phyloP scores from a whole-genome alignment of 2,329 filamentous ascomycete genomes.

The Metarhizium humberi region DNA sequence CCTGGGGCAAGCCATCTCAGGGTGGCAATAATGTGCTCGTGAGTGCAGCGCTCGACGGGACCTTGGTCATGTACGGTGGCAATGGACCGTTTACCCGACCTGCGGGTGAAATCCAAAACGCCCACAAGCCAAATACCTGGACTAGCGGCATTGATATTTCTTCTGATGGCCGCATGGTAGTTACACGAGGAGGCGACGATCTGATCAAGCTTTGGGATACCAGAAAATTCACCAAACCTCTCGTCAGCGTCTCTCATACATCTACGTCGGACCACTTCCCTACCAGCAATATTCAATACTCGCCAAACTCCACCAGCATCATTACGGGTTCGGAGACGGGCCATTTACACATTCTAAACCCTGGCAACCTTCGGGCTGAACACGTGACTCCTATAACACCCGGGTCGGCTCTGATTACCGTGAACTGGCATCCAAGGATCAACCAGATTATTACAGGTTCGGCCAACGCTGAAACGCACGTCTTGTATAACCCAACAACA shows the following conservation, averaged over 20 bases:
- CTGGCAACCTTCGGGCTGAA: slow-evolving; percentile 78
- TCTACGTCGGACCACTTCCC: slow-evolving; percentile 80
- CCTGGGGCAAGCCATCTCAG: slow-evolving; percentile 70
- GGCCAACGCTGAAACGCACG: slow-evolving; percentile 78
- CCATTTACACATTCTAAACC: slow-evolving; percentile 85
- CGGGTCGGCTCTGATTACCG: slow-evolving; percentile 70
- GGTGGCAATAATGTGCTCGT: slow-evolving; percentile 74
- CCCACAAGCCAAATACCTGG: slow-evolving; percentile 78
- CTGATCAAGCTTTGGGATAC: slow-evolving; percentile 96
- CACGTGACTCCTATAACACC: slow-evolving; percentile 84
- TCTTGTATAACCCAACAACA: slow-evolving; percentile 82
- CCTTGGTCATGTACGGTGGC: slow-evolving; percentile 83
- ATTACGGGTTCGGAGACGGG: slow-evolving; percentile 82
- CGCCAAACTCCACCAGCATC: slow-evolving; percentile 73
- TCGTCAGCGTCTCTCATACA: slow-evolving; percentile 67
- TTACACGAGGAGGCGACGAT: slow-evolving; percentile 85
- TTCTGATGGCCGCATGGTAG: slow-evolving; percentile 78
- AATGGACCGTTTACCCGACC: slow-evolving; percentile 80
- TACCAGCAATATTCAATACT: slow-evolving; percentile 82
- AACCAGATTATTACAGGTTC: slow-evolving; percentile 96
- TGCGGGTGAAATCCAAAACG: slow-evolving; percentile 71
- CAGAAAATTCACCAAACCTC: slow-evolving; percentile 84
- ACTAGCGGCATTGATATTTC: slow-evolving; percentile 89
- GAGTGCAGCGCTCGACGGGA: slow-evolving; percentile 78
- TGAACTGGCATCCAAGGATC: slow-evolving; percentile 87